These are phyloP conservation scores for Hysterium pulicare DNA, from an alignment of 2,329 filamentous ascomycete genomes.

Conservation along the genomic window DNA sequence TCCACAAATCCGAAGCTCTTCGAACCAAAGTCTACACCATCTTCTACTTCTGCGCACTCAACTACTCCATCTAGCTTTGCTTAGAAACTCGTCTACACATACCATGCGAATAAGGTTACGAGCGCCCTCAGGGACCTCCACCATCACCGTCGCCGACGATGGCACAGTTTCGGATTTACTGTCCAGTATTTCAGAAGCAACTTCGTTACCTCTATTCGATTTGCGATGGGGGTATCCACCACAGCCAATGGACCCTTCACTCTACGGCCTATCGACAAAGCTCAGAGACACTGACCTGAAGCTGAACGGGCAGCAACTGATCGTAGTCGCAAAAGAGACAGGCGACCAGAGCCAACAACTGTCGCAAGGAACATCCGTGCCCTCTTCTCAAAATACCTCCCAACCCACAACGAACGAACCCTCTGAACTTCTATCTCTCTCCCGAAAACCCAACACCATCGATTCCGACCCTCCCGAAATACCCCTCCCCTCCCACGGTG, in stretches of 20 bases:
- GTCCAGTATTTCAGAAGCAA: conserved; percentile 59
- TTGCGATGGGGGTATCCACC: conserved; percentile 85
- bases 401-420: conserved; percentile 5
- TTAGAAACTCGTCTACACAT: no score
- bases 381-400: conserved; percentile 13
- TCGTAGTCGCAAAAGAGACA: conserved; percentile 52
- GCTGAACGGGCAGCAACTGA: conserved; percentile 66
- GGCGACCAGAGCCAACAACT: conserved; percentile 24
- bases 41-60: background rate
- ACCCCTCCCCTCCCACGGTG: conserved; percentile 53
- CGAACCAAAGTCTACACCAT: no score
- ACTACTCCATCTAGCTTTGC: background rate
- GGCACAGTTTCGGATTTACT: conserved; percentile 64
- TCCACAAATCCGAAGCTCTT: no score
- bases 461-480: conserved; percentile 62
- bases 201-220: conserved; percentile 64
- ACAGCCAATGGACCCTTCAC: conserved; percentile 61
- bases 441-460: conserved; percentile 42
- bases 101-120: conserved; percentile 72
- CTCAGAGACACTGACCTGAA: conserved; percentile 58
- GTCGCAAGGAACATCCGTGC: conserved; percentile 13
- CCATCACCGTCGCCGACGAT: conserved; percentile 64
- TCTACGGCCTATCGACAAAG: conserved; percentile 47
- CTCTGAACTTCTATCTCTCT: conserved; percentile 38
- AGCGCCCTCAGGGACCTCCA: conserved; percentile 68